Conservation (phyloP, 345 rosid genomes). For the Eucalyptus victrix region DNA sequence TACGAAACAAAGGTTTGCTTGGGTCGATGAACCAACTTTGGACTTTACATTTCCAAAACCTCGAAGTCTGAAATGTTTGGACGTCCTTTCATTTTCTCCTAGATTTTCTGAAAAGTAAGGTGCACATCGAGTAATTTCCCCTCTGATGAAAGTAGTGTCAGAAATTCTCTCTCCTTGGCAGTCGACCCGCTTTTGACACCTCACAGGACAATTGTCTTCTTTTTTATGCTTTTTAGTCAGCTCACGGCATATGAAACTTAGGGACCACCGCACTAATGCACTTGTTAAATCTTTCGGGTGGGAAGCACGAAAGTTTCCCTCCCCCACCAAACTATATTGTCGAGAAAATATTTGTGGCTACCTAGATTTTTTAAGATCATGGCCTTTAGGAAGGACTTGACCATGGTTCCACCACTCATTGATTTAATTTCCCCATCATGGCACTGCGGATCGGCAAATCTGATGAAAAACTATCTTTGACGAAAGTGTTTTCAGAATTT, state of each 20-base stretch:
- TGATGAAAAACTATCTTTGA: background rate
- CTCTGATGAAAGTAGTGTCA: background rate
- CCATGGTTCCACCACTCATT: background rate
- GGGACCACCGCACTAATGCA: background rate
- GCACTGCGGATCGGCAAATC: background rate
- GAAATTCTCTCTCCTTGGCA: background rate
- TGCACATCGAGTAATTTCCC: background rate
- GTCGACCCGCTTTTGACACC: background rate
- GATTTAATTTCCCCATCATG: background rate
- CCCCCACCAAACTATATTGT: background rate
- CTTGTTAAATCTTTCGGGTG: background rate
- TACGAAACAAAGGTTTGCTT: background rate
- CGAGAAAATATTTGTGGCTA: background rate
- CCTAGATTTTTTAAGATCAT: background rate
- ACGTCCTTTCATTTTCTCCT: background rate
- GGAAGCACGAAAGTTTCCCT: background rate
- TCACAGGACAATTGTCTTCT: background rate
- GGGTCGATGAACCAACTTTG: background rate
- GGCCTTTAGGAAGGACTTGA: background rate
- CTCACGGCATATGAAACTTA: background rate
- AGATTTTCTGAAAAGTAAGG: background rate
- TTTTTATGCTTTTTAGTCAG: background rate
- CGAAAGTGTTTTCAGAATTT: background rate
- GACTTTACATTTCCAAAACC: background rate
- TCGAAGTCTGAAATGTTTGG: background rate